Percentiles rank a stretch among this genome's conserved stretches.
Evolutionary conservation across 768 basidiomycete genomes (phyloP).

Genomic region (Podaxis mareebaensis): DNA sequence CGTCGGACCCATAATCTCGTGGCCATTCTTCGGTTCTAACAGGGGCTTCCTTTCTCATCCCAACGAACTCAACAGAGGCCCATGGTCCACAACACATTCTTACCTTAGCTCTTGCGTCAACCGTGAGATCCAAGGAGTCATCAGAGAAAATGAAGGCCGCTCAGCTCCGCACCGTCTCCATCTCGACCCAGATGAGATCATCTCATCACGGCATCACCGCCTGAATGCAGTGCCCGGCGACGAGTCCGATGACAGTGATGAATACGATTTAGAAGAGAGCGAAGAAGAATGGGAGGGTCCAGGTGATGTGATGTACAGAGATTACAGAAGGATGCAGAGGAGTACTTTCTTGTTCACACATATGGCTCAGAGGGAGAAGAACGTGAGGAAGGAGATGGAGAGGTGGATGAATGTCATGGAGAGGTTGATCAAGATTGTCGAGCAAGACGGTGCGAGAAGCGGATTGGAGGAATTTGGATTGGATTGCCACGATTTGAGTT

Average conservation of each 20-base stretch:
- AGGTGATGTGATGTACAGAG: conserved; percentile 77
- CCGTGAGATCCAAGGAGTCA: conserved; percentile 75
- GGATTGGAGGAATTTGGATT: conserved; percentile 68
- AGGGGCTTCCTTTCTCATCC: conserved; percentile 72
- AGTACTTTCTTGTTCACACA: conserved; percentile 79
- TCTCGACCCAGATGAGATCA: conserved; percentile 79
- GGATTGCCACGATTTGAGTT: conserved; percentile 83
- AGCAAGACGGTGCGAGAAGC: conserved; percentile 29
- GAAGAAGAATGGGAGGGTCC: conserved; percentile 81
- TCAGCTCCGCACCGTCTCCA: conserved; percentile 76
- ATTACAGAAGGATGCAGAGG: conserved; percentile 81
- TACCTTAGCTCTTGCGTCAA: conserved; percentile 68
- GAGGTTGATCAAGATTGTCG: conserved; percentile 36
- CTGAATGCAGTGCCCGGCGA: conserved; percentile 69
- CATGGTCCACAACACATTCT: conserved; percentile 59
- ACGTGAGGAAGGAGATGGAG: conserved; percentile 67
- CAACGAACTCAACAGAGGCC: conserved; percentile 75
- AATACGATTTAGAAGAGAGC: conserved; percentile 78
- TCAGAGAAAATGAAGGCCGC: conserved; percentile 76
- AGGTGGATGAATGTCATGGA: conserved; percentile 74
- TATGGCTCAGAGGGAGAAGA: conserved; percentile 59
- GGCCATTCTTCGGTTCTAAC: conserved; percentile 89
- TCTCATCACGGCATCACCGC: conserved; percentile 68
- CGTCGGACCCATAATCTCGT: conserved; percentile 82
- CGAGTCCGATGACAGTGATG: conserved; percentile 74